Evolutionary conservation across 225 moss, liverwort and hornwort genomes (phyloP).

Genomic region (Sphagnum contortum): DNA sequence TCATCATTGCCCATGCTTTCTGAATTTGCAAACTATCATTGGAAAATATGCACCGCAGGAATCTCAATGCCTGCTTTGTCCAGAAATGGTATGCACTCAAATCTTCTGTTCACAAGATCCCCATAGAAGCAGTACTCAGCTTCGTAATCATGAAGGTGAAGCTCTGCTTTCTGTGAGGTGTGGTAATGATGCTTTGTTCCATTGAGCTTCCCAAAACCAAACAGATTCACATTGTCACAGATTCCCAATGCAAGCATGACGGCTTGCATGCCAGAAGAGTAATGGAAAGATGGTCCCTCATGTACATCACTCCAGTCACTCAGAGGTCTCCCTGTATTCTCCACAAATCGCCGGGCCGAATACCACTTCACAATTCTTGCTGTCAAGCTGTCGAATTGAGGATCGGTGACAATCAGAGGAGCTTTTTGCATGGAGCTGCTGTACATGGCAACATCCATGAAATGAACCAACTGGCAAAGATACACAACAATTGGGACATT

Average conservation of each 20-base stretch:
- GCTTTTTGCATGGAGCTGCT: conserved; percentile 4
- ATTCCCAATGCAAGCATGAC: conserved; percentile 52
- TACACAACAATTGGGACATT: conserved; percentile 39
- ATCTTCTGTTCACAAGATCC: too few species aligned
- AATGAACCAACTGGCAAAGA: conserved; percentile 49
- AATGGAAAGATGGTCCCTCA: conserved; percentile 35
- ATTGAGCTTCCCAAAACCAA: conserved; percentile 54
- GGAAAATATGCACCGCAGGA: conserved; percentile 36
- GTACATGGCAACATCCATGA: conserved; percentile 56
- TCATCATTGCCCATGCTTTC: too few species aligned
- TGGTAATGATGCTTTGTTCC: conserved; percentile 61
- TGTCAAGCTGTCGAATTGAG: conserved; percentile 43
- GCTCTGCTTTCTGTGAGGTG: conserved; percentile 44
- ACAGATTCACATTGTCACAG: conserved; percentile 49
- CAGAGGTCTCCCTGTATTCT: conserved; percentile 22
- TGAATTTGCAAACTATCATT: too few species aligned
- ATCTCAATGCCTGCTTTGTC: conserved; percentile 26
- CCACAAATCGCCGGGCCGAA: conserved; percentile 39
- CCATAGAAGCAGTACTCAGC: conserved; percentile 64
- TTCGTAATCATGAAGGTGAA: conserved; percentile 53
- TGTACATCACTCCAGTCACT: conserved; percentile 24
- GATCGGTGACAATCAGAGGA: conserved; percentile 60
- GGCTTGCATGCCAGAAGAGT: conserved; percentile 75
- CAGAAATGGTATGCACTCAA: conserved; percentile 55
- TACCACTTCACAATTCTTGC: conserved; percentile 58